phyloP scores from a whole-genome alignment of 2,329 filamentous ascomycete species.

The Claviceps sp. region DNA sequence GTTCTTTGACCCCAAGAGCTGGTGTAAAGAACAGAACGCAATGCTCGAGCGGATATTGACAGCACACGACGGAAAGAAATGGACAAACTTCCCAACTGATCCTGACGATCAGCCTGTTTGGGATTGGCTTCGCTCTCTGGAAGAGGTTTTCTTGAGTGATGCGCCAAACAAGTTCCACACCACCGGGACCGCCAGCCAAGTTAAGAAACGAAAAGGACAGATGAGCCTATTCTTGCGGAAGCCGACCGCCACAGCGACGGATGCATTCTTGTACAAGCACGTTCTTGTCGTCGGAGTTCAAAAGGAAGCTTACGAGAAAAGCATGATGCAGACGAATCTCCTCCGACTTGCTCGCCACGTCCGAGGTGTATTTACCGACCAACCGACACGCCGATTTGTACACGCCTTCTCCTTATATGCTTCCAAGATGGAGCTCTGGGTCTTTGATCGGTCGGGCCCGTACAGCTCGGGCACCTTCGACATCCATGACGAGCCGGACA shows the following conservation, averaged over 20 bases:
- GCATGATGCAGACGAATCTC: conserved; percentile 9
- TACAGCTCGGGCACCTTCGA: conserved; percentile 9
- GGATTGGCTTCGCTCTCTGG: conserved; percentile 2
- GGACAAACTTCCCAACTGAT: conserved; percentile 6
- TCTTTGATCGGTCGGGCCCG: conserved; percentile 12
- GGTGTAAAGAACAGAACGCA: conserved; percentile 5
- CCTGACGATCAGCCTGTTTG: conserved; percentile 5
- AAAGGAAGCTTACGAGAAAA: conserved; percentile 7
- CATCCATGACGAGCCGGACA: conserved; percentile 8
- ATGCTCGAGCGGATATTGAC: conserved; percentile 4
- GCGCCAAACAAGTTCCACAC: conserved; percentile 10
- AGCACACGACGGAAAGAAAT: conserved; percentile 8
- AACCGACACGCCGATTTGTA: conserved; percentile 12
- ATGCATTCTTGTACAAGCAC: conserved; percentile 8
- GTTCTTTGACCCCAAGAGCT: conserved; percentile 7
- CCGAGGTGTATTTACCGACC: conserved; percentile 6
- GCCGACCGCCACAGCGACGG: neutral
- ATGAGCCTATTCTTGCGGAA: conserved; percentile 12
- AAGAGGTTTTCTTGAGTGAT: conserved; percentile 5
- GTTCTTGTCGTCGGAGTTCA: conserved; percentile 11
- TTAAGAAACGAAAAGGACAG: conserved; percentile 11
- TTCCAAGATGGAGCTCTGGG: conserved; percentile 11
- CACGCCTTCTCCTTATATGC: conserved; percentile 8
- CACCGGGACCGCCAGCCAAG: conserved; percentile 9
- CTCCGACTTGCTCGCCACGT: conserved; percentile 10